Base-by-base conservation (phyloP, 306 rosid species). In the Urtica urens region DNA sequence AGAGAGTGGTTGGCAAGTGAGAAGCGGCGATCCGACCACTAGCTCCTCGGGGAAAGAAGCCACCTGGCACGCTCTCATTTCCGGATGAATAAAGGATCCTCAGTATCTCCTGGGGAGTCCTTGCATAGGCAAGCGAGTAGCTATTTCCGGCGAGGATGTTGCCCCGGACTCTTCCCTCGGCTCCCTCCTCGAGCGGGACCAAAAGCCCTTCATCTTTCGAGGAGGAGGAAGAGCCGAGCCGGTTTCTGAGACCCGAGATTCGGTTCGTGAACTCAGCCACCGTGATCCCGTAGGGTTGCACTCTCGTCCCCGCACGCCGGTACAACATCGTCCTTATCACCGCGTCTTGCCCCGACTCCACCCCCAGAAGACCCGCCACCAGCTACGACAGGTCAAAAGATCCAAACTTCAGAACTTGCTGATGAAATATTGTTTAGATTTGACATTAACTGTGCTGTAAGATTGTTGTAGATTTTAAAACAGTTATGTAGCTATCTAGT, bases 321-420 rank as follows among this genome's bases (percentile, higher is more conserved):
- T 84, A 90, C 34, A 90, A 51, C 31, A 76, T 7, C 41, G 71
- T 19, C 43, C 97, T 42, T 14, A 90, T 71, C 7, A 84, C 80
- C 10, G 95, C 95, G 52, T 85, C 93, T 69, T 85, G 87, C 5
- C 93, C 95, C 0, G 87, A 66, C 55, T 85, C 93, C 38, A 78
- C 80, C 6, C 73, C 93, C 25, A 85, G 33, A 27, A 85, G 87
- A 16, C 95, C 93, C 10, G 82, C 93, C 34, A 81, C 95, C 8
- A 81, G 75, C 87, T 85, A 55, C 7, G 34, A 34, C n/a, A 33
- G n/a, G n/a, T n/a, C n/a, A n/a, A n/a, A n/a, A n/a, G n/a, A n/a
- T n/a, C n/a, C n/a, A n/a, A n/a, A n/a, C n/a, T n/a, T n/a, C n/a
- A n/a, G n/a, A n/a, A n/a, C n/a, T n/a, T n/a, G n/a, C n/a, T n/a